Evolutionary conservation across 345 rosid genomes (phyloP).

Genomic region (rapeseed (Brassica napus)): DNA sequence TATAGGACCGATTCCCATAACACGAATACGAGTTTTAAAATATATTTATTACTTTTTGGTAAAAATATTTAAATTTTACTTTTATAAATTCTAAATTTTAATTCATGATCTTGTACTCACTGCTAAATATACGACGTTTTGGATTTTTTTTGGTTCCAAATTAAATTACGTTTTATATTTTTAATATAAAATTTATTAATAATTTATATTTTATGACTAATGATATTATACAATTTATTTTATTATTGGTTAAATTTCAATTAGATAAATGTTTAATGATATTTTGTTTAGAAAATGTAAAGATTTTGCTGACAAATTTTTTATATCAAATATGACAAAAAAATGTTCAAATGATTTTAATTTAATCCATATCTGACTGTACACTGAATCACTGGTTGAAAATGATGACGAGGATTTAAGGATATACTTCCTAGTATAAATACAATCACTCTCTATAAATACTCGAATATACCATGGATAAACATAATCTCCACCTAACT

Average conservation of each 20-base stretch:
- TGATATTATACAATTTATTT: no score
- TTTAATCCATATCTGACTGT: background rate
- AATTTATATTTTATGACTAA: no score
- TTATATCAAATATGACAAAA: no score
- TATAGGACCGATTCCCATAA: constrained; percentile 3
- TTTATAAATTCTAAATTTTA: no score
- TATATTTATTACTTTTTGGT: background rate
- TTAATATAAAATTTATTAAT: no score
- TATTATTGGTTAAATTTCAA: no score
- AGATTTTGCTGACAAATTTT: background rate
- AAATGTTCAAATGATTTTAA: background rate
- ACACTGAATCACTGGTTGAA: background rate
- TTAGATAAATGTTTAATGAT: no score
- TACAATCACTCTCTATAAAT: background rate
- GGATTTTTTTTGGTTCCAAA: no score
- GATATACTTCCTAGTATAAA: background rate
- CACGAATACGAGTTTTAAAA: background rate
- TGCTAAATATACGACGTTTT: no score
- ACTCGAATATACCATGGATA: constrained; percentile 24
- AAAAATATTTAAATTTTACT: background rate
- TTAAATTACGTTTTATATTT: no score
- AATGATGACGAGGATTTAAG: background rate
- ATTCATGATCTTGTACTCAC: background rate
- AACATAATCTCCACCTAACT: background rate
- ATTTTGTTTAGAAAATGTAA: no score